phyloP scores from a whole-genome alignment of 176 grass and related monocot species.

The Bonia amplexicaulis region DNA sequence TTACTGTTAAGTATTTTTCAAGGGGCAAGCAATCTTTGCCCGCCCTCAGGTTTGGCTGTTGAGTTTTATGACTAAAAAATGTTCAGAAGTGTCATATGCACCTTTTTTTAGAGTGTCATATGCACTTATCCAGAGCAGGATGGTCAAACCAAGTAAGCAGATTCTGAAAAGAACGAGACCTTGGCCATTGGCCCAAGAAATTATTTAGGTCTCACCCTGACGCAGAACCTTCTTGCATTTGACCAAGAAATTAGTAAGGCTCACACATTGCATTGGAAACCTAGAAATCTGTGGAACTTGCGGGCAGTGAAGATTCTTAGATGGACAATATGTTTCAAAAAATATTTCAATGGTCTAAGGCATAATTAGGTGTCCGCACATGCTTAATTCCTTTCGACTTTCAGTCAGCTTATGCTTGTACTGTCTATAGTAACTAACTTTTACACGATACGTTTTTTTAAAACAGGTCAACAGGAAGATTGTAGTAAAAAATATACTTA shows the following conservation, averaged over 20 bases:
- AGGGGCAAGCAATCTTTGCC: too few relatives aligned
- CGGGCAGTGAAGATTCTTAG: not conserved
- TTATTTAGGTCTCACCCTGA: not conserved
- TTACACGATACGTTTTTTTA: too few relatives aligned
- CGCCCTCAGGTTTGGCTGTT: too few relatives aligned
- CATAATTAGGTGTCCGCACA: too few relatives aligned
- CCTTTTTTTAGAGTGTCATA: not conserved
- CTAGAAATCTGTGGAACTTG: not conserved
- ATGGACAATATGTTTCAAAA: too few relatives aligned
- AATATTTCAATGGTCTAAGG: too few relatives aligned
- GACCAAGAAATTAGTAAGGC: not conserved
- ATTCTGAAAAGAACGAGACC: not conserved
- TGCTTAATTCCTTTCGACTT: too few relatives aligned
- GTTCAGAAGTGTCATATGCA: not conserved
- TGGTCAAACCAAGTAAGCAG: not conserved
- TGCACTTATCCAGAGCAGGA: not conserved
- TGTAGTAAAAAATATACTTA: too few relatives aligned
- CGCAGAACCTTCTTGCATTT: not conserved
- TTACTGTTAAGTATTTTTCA: not conserved
- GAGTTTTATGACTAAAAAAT: not conserved
- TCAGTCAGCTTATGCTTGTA: too few relatives aligned
- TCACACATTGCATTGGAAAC: not conserved
- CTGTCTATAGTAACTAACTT: too few relatives aligned
- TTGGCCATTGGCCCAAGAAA: not conserved
- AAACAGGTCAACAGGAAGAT: too few relatives aligned